Evolutionary conservation across 768 basidiomycete species (phyloP), one percentile per base, ranked within the genome.

Genomic region (Boletus reticuloceps): DNA sequence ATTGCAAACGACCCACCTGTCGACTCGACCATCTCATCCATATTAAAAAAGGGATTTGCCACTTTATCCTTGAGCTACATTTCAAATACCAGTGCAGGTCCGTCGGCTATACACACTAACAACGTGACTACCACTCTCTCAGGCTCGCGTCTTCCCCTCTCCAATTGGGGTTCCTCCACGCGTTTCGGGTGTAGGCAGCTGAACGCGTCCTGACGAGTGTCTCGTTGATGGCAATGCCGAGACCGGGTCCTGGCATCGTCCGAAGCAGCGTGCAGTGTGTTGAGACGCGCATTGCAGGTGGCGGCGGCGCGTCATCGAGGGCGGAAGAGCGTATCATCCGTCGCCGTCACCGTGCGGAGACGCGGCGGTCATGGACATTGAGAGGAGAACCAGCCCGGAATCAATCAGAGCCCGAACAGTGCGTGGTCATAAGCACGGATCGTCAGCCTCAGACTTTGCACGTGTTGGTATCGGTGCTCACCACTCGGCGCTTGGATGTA

Each of bases 221-320:
- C 66, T 88, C 86, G 59, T 89, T 79, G 54, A 88, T 76, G 45
- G 79, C 70, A 32, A 87, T 80, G 7, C 86, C 86, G 8, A 88
- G 72, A 8, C 86, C 86, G 12, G 81, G 78, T 1, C 77, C 84
- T 79, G 19, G 9, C 34, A 32, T 39, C n/a, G 38, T 39, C 38
- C 38, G 17, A 39, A 14, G 17, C 9, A 39, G 17, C 14, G 13
- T 39, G 38, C 38, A 39, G 38, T 29, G 29, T 9, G 29, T 9
- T 29, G 9, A 9, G 8, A 29, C 8, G 8, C 8, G 29, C 19
- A 19, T 50, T 53, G 41, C 50, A 51, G 40, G 29, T 22, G 25
- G 40, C 19, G 25, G 43, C 22, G 19, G 27, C 7, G 25, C 19
- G 31, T 20, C 36, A 27, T 19, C 4, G 38, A 14, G 25, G 32